phyloP scores from a whole-genome alignment of 495 filamentous ascomycete species.

The Xylaria scruposa region DNA sequence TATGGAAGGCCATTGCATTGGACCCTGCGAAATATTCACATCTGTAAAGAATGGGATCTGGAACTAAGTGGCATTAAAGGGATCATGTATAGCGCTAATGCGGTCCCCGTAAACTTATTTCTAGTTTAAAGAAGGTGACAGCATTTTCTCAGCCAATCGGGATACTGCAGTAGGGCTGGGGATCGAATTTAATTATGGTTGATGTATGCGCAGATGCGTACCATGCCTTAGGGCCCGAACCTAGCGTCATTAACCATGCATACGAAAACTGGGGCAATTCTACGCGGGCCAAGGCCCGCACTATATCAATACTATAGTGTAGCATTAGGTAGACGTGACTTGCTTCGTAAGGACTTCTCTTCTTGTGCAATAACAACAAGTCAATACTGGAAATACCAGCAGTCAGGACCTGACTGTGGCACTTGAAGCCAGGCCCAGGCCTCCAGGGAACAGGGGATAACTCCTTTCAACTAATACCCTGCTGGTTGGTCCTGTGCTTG shows the following conservation, averaged over 20 bases:
- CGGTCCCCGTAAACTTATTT: neutral
- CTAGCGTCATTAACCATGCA: neutral
- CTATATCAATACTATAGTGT: neutral
- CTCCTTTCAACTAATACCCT: neutral
- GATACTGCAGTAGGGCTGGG: neutral
- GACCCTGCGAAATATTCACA: neutral
- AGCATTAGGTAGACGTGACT: too few species aligned
- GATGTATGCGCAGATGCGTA: neutral
- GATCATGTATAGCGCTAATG: neutral
- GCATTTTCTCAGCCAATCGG: neutral
- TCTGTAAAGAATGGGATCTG: neutral
- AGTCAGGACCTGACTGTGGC: neutral
- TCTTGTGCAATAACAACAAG: neutral
- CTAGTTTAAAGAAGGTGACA: neutral
- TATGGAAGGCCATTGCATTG: neutral
- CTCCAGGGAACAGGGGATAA: neutral
- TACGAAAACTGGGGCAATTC: neutral
- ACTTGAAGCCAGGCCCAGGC: neutral
- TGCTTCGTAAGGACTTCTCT: too few species aligned
- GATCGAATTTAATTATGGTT: neutral
- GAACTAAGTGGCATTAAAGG: neutral
- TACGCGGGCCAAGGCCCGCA: neutral
- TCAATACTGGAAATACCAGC: neutral
- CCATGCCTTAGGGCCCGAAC: neutral
- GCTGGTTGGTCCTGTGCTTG: neutral